These are phyloP conservation scores for Solanum rostratum DNA, from an alignment of 257 asterid genomes.

Conservation along the genomic window DNA sequence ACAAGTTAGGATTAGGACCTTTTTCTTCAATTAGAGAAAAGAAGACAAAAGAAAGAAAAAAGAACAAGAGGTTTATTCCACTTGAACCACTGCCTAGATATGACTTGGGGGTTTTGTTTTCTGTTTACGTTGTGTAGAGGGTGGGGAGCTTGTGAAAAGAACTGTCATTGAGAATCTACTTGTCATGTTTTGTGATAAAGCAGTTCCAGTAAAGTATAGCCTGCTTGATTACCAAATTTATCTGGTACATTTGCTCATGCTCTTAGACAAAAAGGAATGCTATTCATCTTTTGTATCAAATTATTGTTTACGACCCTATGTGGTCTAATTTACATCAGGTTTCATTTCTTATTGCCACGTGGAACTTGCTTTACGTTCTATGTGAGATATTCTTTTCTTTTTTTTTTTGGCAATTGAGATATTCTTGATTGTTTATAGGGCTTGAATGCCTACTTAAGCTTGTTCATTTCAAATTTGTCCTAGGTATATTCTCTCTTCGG, in stretches of 20 bases:
- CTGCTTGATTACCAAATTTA: not conserved
- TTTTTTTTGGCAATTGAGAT: not conserved
- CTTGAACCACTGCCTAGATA: not conserved
- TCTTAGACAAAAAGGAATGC: not conserved
- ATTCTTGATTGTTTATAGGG: not conserved
- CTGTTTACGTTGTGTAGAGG: not conserved
- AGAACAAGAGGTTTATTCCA: not conserved
- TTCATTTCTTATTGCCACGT: not conserved
- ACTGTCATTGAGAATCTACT: not conserved
- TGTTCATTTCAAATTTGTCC: not conserved
- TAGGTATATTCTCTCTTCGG: conserved; percentile 71
- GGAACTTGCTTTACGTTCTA: not conserved
- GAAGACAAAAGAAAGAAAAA: not conserved
- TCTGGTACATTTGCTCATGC: not conserved
- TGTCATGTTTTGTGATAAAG: not conserved
- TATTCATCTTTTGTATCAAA: not conserved
- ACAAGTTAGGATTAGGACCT: not conserved
- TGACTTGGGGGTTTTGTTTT: not conserved
- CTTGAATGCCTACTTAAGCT: not conserved
- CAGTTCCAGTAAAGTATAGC: not conserved
- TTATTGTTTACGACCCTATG: not conserved
- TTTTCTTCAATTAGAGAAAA: not conserved
- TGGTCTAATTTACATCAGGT: not conserved
- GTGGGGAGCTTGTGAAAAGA: not conserved
- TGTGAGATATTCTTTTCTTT: not conserved